Base-by-base conservation (phyloP, 495 filamentous ascomycete genomes). In the Lasiosphaeriaceae sp. region DNA sequence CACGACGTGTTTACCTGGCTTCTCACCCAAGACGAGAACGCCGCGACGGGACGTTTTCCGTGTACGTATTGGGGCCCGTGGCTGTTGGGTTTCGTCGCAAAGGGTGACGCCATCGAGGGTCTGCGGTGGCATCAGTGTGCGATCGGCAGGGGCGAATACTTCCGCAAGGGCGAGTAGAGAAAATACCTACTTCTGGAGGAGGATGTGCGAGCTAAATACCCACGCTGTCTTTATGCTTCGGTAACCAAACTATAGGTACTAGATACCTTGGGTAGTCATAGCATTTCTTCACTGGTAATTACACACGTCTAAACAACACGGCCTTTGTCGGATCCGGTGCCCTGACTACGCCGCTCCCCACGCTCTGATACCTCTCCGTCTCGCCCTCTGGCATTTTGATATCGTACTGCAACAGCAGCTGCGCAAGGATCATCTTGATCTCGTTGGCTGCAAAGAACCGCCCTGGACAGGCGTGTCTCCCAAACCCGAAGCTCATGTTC, bases 351-450 rank as follows among this genome's bases (percentile, higher is more conserved):
- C 51, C 48, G 51, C 39, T 43, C 39, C 39, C 48, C 9, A 56
- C 17, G 21, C 62, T 59, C 21, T 29, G 45, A 22, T 57, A 56
- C 51, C 63, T 35, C 37, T 43, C 63, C 55, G 39, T 41, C 43
- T 39, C 52, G 3, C 63, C 61, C 6, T 61, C 54, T 43, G 50
- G 56, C 22, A 61, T 46, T 55, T 75, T 69, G 59, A 81, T 72
- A 31, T 88, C 84, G 49, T 84, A 86, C 49, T 80, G 77, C 47
- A 80, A 57, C 34, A 87, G 53, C 22, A 85, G 50, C 57, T 80
- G 74, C 31, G 74, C 79, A 37, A 86, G 39, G 22, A 85, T 74
- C 19, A 77, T 66, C 62, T 85, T 85, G 56, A 83, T 70, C 52
- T 77, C 74, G 20, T 68, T 72, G 2, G 69, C 66, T 0, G 77